A percentile compares a stretch with the other conserved stretches of the same genome.
Conservation (phyloP, 805 yeast species). For the Suhomyces vadensis region DNA sequence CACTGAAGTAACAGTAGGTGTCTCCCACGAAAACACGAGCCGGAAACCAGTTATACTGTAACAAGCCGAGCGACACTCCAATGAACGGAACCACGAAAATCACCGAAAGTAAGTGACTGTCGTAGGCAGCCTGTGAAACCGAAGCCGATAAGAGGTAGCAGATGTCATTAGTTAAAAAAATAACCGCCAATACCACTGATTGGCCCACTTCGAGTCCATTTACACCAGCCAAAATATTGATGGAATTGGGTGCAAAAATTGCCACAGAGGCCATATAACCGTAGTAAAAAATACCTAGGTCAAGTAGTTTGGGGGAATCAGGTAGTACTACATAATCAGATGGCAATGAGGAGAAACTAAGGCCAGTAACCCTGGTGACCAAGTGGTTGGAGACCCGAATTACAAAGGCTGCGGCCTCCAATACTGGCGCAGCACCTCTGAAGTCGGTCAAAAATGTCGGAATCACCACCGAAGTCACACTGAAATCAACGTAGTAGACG, state of each 20-base stretch:
- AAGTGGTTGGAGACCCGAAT: constrained; percentile 32
- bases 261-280: constrained; percentile 87
- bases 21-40: constrained; percentile 96
- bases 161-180: constrained; percentile 74
- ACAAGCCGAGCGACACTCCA: constrained; percentile 77
- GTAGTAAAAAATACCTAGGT: constrained; percentile 80
- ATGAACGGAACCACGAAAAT: constrained; percentile 81
- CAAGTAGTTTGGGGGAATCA: constrained; percentile 51
- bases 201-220: constrained; percentile 98
- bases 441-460: constrained; percentile 63
- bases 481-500: constrained; percentile 91
- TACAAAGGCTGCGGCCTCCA: constrained; percentile 21
- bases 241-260: constrained; percentile 93
- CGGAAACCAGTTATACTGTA: constrained; percentile 86
- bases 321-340: constrained; percentile 37
- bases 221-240: constrained; percentile 93
- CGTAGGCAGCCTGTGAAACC: constrained; percentile 56
- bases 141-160: constrained; percentile 55
- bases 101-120: constrained; percentile 80
- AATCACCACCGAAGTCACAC: constrained; percentile 81
- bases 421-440: constrained; percentile 26
- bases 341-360: constrained; percentile 39
- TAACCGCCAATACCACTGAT: constrained; percentile 70
- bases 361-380: constrained; percentile 36
- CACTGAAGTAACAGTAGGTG: constrained; percentile 96